Evolutionary conservation across 345 rosid genomes (phyloP).

Genomic region (rapeseed (Brassica napus)): Da-Ae NC_063445.1:24700001-24700500

Average conservation of each 20-base stretch:
- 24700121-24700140: slow-evolving; percentile 90
- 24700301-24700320: slow-evolving; percentile 72
- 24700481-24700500: slow-evolving; percentile 83
- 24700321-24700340: slow-evolving; percentile 87
- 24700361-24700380: slow-evolving; percentile 91
- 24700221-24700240: slow-evolving; percentile 45
- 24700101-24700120: slow-evolving; percentile 68
- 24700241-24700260: background rate
- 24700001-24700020: slow-evolving; percentile 76
- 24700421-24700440: slow-evolving; percentile 90
- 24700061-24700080: slow-evolving; percentile 90
- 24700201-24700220: slow-evolving; percentile 91
- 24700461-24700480: slow-evolving; percentile 96
- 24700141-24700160: slow-evolving; percentile 92
- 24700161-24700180: slow-evolving; percentile 90
- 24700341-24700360: slow-evolving; percentile 95
- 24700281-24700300: background rate
- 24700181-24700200: slow-evolving; percentile 95
- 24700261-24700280: background rate
- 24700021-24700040: slow-evolving; percentile 89
- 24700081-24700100: slow-evolving; percentile 84
- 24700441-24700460: slow-evolving; percentile 92
- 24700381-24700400: slow-evolving; percentile 85
- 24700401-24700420: slow-evolving; percentile 85
- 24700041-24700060: slow-evolving; percentile 86